Evolutionary conservation across 495 filamentous ascomycete species (phyloP).

Genomic region (Penicillium maclennaniae): DNA sequence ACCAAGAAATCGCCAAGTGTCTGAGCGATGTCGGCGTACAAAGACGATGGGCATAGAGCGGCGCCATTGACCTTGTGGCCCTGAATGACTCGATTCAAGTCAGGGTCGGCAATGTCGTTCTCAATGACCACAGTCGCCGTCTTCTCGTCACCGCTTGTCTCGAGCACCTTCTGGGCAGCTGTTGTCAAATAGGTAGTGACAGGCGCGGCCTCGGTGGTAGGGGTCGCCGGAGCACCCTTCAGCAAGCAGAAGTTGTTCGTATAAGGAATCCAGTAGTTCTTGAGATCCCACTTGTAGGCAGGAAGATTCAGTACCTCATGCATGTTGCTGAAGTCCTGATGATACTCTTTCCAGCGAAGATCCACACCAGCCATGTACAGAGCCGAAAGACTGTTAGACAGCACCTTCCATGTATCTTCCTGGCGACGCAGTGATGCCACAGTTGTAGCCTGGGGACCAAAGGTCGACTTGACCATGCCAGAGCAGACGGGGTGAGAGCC

Average conservation of each 20-base stretch:
- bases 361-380: conserved; percentile 64
- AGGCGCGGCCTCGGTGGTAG: conserved; percentile 25
- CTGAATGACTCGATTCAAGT: conserved; percentile 56
- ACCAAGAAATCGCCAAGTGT: conserved; percentile 68
- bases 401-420: conserved; percentile 60
- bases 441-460: conserved; percentile 54
- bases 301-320: conserved; percentile 66
- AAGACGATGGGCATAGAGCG: conserved; percentile 54
- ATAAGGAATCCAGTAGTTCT: conserved; percentile 82
- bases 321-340: conserved; percentile 61
- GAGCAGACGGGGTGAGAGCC: conserved; percentile 67
- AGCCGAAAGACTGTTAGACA: conserved; percentile 55
- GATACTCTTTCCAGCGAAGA: conserved; percentile 75
- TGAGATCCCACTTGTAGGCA: conserved; percentile 71
- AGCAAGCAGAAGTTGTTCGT: conserved; percentile 52
- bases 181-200: conserved; percentile 37
- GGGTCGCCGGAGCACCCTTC: conserved; percentile 38
- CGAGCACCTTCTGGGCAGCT: conserved; percentile 49
- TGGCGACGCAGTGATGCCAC: conserved; percentile 56
- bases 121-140: conserved; percentile 58
- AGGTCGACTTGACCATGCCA: conserved; percentile 64
- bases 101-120: conserved; percentile 60
- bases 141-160: conserved; percentile 52
- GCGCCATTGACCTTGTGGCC: conserved; percentile 73
- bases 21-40: conserved; percentile 76